These are phyloP conservation scores for Thelonectria olida DNA, from an alignment of 2,329 filamentous ascomycete species.

Conservation along the genomic window DNA sequence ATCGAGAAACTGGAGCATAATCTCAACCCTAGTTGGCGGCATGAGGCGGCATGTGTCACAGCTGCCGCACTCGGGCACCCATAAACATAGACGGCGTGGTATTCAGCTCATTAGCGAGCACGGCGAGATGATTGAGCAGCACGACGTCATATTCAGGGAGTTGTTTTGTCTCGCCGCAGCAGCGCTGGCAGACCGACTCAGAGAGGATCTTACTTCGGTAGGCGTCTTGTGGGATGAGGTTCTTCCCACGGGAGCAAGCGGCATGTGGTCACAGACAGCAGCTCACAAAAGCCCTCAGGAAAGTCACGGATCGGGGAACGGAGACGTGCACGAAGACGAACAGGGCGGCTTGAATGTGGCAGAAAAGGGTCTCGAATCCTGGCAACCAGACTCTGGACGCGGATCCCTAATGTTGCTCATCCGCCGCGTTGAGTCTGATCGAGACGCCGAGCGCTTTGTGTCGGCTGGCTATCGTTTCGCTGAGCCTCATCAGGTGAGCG, in stretches of 20 bases:
- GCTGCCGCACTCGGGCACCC: constrained; percentile 46
- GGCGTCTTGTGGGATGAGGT: constrained; percentile 82
- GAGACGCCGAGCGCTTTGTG: constrained; percentile 71
- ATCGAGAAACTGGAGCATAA: constrained; percentile 77
- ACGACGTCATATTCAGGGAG: constrained; percentile 81
- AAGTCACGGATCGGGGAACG: constrained; percentile 24
- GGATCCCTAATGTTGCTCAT: constrained; percentile 86
- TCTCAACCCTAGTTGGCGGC: constrained; percentile 72
- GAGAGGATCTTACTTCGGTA: constrained; percentile 68
- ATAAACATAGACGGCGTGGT: constrained; percentile 32
- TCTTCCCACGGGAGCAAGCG: constrained; percentile 66
- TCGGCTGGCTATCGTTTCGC: constrained; percentile 84
- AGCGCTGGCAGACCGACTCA: constrained; percentile 74
- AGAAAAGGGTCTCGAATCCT: constrained; percentile 50
- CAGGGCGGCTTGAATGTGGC: constrained; percentile 45
- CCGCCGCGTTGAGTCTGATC: constrained; percentile 64
- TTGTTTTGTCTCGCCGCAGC: constrained; percentile 83
- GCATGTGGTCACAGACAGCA: constrained; percentile 30
- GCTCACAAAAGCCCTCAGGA: constrained; percentile 26
- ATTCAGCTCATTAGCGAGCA: constrained; percentile 62
- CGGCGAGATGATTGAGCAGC: constrained; percentile 70
- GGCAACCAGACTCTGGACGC: constrained; percentile 62
- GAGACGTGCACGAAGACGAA: constrained; percentile 25
- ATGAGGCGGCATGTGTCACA: constrained; percentile 77
- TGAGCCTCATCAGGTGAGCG: constrained; percentile 71